Percentiles rank a stretch among this genome's conserved stretches.
Evolutionary conservation across 1,284 basidiomycete species (phyloP).

Genomic region (Pholiota adiposa): DNA sequence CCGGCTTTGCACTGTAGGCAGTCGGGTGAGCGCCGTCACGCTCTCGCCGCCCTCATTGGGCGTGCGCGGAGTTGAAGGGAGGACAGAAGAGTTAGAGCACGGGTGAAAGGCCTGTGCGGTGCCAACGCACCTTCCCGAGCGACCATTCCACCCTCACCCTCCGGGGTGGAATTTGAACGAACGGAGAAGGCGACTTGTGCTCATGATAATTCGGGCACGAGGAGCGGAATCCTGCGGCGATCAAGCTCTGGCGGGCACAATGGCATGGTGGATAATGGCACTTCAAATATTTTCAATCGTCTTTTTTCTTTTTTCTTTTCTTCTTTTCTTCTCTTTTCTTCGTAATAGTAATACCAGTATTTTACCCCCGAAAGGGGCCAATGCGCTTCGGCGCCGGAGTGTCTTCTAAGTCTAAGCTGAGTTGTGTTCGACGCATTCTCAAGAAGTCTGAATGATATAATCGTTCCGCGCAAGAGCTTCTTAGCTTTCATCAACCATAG

Average conservation of each 20-base stretch:
- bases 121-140: constrained; percentile 3
- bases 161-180: constrained; percentile 8
- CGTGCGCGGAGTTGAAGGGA: not conserved
- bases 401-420: too few species aligned
- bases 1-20: not conserved
- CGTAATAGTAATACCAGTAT: not conserved
- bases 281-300: not conserved
- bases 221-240: not conserved
- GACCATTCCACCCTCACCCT: constrained; percentile 3
- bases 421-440: too few species aligned
- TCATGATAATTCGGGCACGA: not conserved
- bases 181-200: not conserved
- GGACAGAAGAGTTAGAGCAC: constrained; percentile 8
- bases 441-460: too few species aligned
- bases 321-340: not conserved
- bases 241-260: not conserved
- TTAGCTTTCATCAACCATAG: too few species aligned
- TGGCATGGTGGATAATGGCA: not conserved
- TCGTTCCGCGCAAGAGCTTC: too few species aligned
- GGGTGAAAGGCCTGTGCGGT: constrained; percentile 9
- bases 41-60: not conserved
- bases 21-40: not conserved
- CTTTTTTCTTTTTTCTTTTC: not conserved
- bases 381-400: not conserved
- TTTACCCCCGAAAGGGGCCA: not conserved